Base-by-base conservation (phyloP, 768 basidiomycete species). In the Kondoa subrosea region DNA sequence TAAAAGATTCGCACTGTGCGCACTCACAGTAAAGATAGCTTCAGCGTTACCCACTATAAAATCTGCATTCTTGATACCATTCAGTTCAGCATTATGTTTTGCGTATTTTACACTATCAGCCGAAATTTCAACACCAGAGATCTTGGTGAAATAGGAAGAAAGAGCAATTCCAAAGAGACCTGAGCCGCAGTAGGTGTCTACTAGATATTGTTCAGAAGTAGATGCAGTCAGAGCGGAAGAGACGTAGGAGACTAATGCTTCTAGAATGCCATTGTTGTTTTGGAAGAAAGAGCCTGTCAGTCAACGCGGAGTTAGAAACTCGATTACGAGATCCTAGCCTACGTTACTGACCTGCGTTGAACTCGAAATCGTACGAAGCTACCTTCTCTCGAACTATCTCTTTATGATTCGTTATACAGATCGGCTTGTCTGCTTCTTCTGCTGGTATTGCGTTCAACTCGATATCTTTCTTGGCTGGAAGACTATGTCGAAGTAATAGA, bases 231-330 rank as follows among this genome's bases (percentile, higher is more conserved):
- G 85, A 65, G 87, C 84, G 31, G 86, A 82, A 57, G 82, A 81
- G 66, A 93, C 90, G 78, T 92, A 89, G 69, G 83, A 75, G n/a
- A 88, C 87, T 64, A 99, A 82, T 0, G 89, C 85, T 3, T 85
- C 81, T 31, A 97, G 83, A 50, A 93, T 87, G 4, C 88, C 85
- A 75, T 93, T 92, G 82, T 99, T 99, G 80, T 96, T 96, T 75
- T 99, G 93, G 83, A 97, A 97, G 81, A 97, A 99, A 2, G 89
- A 87, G 60, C 87, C 85, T 0, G 65, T 40, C 17, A 2, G 2
- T n/a, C n/a, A n/a, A n/a, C n/a, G n/a, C n/a, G n/a, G n/a, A n/a
- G 29, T 16, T 4, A 25, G 33, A 27, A 65, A n/a, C n/a, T n/a
- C n/a, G n/a, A 25, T 40, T 17, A 65, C 16, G 17, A 33, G 31